phyloP scores from a whole-genome alignment of 805 yeast genomes.

The Hermanozyma aechmeae region DNA sequence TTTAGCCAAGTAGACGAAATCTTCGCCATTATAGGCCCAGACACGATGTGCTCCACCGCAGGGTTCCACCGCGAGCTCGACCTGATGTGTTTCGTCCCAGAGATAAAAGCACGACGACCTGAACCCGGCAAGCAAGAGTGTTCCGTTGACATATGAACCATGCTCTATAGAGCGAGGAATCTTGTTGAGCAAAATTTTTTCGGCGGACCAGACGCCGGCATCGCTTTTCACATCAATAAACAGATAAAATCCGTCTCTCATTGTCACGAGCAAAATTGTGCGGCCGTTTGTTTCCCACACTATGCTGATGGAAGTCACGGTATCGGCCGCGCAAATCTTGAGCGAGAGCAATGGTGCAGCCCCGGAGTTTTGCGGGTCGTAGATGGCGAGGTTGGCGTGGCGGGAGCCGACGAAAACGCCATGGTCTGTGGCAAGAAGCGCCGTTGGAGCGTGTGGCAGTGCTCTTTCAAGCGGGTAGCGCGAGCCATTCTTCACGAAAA shows the following conservation, averaged over 20 bases:
- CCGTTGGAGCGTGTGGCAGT: too few relatives aligned
- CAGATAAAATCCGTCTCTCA: constrained; percentile 60
- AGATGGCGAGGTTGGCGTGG: constrained; percentile 51
- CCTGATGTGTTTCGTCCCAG: constrained; percentile 73
- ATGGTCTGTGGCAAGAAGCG: constrained; percentile 30
- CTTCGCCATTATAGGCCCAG: constrained; percentile 73
- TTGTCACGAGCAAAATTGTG: constrained; percentile 37
- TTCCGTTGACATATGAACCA: too few relatives aligned
- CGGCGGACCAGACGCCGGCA: constrained; percentile 7
- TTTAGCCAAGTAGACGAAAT: constrained; percentile 3
- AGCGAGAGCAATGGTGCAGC: constrained; percentile 23
- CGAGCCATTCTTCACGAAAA: too few relatives aligned
- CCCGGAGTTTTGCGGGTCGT: constrained; percentile 5
- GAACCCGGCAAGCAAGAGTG: constrained; percentile 73
- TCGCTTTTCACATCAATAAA: constrained; percentile 12
- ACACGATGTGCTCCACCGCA: constrained; percentile 96
- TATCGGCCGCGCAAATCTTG: constrained; percentile 56
- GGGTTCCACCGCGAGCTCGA: constrained; percentile 55
- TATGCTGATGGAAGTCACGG: constrained; percentile 47
- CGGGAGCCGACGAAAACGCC: constrained; percentile 60
- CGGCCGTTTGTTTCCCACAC: constrained; percentile 16
- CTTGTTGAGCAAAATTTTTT: constrained; percentile 41
- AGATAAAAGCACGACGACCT: constrained; percentile 67
- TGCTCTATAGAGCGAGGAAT: too few relatives aligned
- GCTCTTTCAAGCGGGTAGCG: too few relatives aligned